Evolutionary conservation across 2,329 filamentous ascomycete genomes (phyloP).

Genomic region (Pseudopyricularia cyperi): DNA sequence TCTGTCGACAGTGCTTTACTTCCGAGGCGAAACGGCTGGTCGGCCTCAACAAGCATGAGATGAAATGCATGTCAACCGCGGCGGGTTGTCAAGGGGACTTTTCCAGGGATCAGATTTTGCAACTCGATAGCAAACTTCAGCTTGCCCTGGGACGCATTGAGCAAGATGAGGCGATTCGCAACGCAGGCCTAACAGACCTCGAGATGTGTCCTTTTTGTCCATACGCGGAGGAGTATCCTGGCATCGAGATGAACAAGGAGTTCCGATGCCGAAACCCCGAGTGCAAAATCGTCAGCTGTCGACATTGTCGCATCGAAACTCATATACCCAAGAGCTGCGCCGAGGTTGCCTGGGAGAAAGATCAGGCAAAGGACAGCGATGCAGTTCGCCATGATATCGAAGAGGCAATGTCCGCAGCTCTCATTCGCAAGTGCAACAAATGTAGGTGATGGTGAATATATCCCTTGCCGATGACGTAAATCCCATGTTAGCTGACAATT

Average conservation of each 20-base stretch:
- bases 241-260: constrained; percentile 54
- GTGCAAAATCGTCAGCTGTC: constrained; percentile 52
- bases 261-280: constrained; percentile 57
- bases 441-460: constrained; percentile 22
- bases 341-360: constrained; percentile 45
- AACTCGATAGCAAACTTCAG: constrained; percentile 44
- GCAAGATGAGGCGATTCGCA: constrained; percentile 54
- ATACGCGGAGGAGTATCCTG: constrained; percentile 61
- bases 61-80: constrained; percentile 58
- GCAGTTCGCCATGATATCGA: constrained; percentile 56
- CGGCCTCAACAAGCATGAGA: constrained; percentile 53
- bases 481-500: constrained; percentile 5
- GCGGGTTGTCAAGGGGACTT: constrained; percentile 50
- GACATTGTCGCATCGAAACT: constrained; percentile 52
- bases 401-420: constrained; percentile 70
- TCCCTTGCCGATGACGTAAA: background rate
- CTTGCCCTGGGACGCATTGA: constrained; percentile 57
- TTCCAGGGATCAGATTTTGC: constrained; percentile 37
- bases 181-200: constrained; percentile 58
- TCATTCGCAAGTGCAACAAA: constrained; percentile 65
- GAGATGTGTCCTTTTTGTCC: constrained; percentile 72
- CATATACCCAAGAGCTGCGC: constrained; percentile 64
- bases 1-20: constrained; percentile 56
- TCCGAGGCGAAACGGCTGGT: constrained; percentile 55
- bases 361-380: constrained; percentile 25